Conservation (phyloP, 768 basidiomycete genomes). For the Zangia roseola region DNA sequence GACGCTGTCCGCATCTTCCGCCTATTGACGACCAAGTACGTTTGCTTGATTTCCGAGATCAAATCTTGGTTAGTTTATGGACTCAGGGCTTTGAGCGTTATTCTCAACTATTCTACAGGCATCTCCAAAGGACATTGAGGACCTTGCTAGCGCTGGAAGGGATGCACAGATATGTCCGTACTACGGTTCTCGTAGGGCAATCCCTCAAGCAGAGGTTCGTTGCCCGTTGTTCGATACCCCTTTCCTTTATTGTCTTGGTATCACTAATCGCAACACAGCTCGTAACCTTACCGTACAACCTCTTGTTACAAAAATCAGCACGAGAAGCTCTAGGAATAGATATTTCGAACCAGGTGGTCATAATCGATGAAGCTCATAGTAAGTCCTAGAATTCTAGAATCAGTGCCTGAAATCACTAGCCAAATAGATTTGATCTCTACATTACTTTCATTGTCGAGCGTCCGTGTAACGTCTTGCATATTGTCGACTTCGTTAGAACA, state of each 20-base stretch:
- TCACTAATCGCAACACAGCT: constrained; percentile 45
- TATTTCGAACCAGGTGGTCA: constrained; percentile 77
- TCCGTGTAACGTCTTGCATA: constrained; percentile 54
- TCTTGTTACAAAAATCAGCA: constrained; percentile 78
- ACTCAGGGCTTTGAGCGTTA: neutral
- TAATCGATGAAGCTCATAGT: constrained; percentile 98
- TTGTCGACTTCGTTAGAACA: constrained; percentile 69
- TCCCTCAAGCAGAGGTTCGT: constrained; percentile 84
- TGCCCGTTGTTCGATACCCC: neutral
- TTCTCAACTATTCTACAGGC: constrained; percentile 49
- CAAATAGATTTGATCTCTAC: constrained; percentile 84
- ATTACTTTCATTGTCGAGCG: constrained; percentile 81
- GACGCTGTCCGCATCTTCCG: constrained; percentile 78
- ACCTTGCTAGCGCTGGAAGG: constrained; percentile 73
- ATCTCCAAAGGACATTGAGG: constrained; percentile 90
- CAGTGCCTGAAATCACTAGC: constrained; percentile 4
- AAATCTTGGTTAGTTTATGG: constrained; percentile 59
- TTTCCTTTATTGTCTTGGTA: neutral
- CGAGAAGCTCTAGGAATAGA: constrained; percentile 87
- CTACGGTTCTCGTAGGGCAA: constrained; percentile 85
- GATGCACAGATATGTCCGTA: constrained; percentile 81
- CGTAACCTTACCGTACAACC: constrained; percentile 92
- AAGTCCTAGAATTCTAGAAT: constrained; percentile 30
- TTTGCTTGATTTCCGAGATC: constrained; percentile 84
- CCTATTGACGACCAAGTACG: constrained; percentile 59